Percentiles rank a stretch among this genome's conserved stretches.
phyloP scores from a whole-genome alignment of 2,329 filamentous ascomycete genomes.

The Xylaria multiplex region DNA sequence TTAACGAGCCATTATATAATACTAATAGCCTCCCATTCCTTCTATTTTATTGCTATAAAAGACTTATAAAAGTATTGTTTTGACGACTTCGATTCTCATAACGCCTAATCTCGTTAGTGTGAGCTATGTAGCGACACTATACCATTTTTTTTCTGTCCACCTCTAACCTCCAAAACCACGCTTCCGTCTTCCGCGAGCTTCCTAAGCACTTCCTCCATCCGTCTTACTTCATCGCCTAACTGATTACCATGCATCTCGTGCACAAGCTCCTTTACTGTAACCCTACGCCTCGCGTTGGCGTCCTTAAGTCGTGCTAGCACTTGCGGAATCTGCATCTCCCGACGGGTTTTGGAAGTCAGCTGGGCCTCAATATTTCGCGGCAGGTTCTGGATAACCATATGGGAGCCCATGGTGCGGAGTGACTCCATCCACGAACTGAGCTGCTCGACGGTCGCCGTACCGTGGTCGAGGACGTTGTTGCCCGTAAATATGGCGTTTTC shows the following conservation, averaged over 20 bases:
- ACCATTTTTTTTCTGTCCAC: constrained; percentile 53
- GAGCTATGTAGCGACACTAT: not conserved
- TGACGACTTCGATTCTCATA: no score
- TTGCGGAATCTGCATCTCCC: constrained; percentile 79
- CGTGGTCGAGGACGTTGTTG: constrained; percentile 86
- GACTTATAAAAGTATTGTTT: no score
- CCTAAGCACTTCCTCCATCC: constrained; percentile 52
- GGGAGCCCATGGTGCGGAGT: constrained; percentile 63
- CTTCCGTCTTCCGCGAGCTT: constrained; percentile 57
- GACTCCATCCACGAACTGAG: constrained; percentile 52
- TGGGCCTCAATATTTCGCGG: constrained; percentile 80
- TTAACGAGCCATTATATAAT: no score
- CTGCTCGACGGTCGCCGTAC: constrained; percentile 84
- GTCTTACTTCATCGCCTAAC: constrained; percentile 50
- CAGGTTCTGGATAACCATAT: constrained; percentile 76
- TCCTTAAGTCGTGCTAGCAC: constrained; percentile 56
- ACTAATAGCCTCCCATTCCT: no score
- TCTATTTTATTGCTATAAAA: no score
- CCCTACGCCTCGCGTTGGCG: constrained; percentile 41
- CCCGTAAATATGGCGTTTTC: constrained; percentile 85
- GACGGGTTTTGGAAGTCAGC: constrained; percentile 77
- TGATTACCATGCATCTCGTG: constrained; percentile 53
- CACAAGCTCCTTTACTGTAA: constrained; percentile 57
- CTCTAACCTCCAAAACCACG: constrained; percentile 54
- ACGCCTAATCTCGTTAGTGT: not conserved